A percentile compares a stretch with the other conserved stretches of the same genome.
Conservation (phyloP, 306 rosid species). For the Malus asiatica region DNA sequence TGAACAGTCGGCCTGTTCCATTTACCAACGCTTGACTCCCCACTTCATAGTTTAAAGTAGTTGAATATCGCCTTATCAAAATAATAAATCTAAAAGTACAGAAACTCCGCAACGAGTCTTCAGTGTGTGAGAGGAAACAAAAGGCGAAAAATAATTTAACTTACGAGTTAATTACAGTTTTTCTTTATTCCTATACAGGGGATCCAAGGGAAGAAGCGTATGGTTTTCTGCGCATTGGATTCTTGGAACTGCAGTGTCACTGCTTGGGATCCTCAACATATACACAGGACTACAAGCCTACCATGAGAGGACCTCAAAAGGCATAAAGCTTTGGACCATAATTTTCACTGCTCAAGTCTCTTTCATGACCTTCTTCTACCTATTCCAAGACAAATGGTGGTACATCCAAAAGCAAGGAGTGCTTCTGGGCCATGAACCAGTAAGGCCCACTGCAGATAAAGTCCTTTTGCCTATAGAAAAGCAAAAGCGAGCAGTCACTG, state of each 20-base stretch:
- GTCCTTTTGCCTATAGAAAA: constrained; percentile 25
- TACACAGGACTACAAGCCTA: constrained; percentile 70
- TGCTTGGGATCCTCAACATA: constrained; percentile 61
- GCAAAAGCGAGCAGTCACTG: constrained; percentile 28
- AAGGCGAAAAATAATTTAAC: not conserved
- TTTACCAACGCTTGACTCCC: too few species aligned
- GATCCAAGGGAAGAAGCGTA: constrained; percentile 56
- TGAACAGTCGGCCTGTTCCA: too few species aligned
- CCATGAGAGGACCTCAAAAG: constrained; percentile 64
- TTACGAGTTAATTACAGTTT: not conserved
- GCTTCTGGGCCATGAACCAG: constrained; percentile 33
- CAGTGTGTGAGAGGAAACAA: too few species aligned
- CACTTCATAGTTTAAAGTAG: too few species aligned
- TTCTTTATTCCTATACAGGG: constrained; percentile 34
- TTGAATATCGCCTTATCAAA: too few species aligned
- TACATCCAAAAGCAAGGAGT: constrained; percentile 60
- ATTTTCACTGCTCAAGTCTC: constrained; percentile 60
- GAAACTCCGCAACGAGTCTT: too few species aligned
- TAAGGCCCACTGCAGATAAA: constrained; percentile 17
- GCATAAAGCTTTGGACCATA: constrained; percentile 48
- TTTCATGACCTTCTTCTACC: constrained; percentile 56
- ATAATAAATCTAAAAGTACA: too few species aligned
- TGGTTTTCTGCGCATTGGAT: constrained; percentile 80
- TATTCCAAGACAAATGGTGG: constrained; percentile 82
- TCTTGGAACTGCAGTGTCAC: constrained; percentile 51